Evolutionary conservation across 2,329 filamentous ascomycete genomes (phyloP), one percentile per base, ranked within the genome.

Genomic region (Talaromyces sp.): DNA sequence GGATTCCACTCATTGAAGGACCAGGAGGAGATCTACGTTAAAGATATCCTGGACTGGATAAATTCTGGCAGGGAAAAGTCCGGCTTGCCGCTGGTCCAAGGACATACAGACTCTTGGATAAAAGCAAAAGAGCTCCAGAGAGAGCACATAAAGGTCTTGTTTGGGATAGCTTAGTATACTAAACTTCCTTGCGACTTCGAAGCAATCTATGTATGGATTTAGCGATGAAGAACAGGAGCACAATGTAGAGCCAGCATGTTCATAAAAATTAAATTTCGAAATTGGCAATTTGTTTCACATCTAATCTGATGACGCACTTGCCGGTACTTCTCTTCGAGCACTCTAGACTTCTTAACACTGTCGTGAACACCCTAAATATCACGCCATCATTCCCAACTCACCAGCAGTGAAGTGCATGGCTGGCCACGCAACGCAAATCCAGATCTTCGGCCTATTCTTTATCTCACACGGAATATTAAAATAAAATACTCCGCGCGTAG

Each of bases 101-200:
- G 72, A 0, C 72, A 76, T 55, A 73, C 72, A 11, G 39, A 61
- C 17, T 63, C 63, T 15, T 76, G 74, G 73, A 56, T 67, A 10
- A 58, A 66, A 22, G 71, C 67, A 3, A 74, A 68, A 53, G 66
- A 66, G 19, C 63, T 53, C 15, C 68, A 73, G 42, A 42, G 57
- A 1, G 69, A 72, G 54, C 63, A 64, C 30, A 51, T 73, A 4
- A 44, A 59, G 19, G 25, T 32, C 13, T 42, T 59, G 17, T 62
- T 62, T 47, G 57, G 42, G 9, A 53, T 56, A 56, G 49, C 49
- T 30, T 53, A 53, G 49, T n/a, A 13, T 53, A 11, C 22, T 28
- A 22, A 47, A 25, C n/a, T 22, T 22, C 4, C 5, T 22, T 22
- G n/a, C 8, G 5, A 4, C 30, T 39, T 39, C 36, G 2, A 39